A percentile compares a stretch with the other conserved stretches of the same genome.
Conservation (phyloP, 2,329 filamentous ascomycete genomes). For the Penicillium sp. region DNA sequence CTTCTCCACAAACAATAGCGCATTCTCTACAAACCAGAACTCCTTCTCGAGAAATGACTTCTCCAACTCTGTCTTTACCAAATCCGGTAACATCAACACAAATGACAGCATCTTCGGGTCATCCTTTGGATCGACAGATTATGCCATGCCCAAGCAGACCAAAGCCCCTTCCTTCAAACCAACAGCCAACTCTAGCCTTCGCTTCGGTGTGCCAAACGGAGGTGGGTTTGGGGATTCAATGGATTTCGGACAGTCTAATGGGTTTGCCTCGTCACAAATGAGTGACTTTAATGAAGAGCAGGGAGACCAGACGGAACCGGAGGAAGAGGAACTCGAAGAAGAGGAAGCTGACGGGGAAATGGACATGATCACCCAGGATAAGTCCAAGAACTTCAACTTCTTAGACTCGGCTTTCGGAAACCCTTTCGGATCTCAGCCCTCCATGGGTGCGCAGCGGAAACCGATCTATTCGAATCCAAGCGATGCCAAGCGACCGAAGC, state of each 20-base stretch:
- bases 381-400: conserved; percentile 28
- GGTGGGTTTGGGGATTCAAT: conserved; percentile 27
- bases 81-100: conserved; percentile 36
- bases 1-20: conserved; percentile 11
- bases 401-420: conserved; percentile 34
- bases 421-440: conserved; percentile 10
- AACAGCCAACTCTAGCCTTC: conserved; percentile 26
- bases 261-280: conserved; percentile 28
- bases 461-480: conserved; percentile 44
- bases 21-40: conserved; percentile 24
- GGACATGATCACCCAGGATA: conserved; percentile 23
- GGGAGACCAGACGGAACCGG: conserved; percentile 23
- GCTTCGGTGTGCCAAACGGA: conserved; percentile 29
- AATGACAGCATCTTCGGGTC: conserved; percentile 40
- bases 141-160: conserved; percentile 30
- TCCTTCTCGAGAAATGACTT: conserved; percentile 27
- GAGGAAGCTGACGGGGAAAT: conserved; percentile 40
- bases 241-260: conserved; percentile 26
- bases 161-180: conserved; percentile 23
- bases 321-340: conserved; percentile 39
- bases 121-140: conserved; percentile 37
- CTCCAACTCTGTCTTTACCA: conserved; percentile 39
- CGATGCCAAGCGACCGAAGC: conserved; percentile 43
- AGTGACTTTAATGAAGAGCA: conserved; percentile 26
- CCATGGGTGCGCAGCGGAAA: conserved; percentile 28